A percentile compares a stretch with the other conserved stretches of the same genome.
Evolutionary conservation across 345 rosid genomes (phyloP).

Genomic region (Abelmoschus esculentus): DNA sequence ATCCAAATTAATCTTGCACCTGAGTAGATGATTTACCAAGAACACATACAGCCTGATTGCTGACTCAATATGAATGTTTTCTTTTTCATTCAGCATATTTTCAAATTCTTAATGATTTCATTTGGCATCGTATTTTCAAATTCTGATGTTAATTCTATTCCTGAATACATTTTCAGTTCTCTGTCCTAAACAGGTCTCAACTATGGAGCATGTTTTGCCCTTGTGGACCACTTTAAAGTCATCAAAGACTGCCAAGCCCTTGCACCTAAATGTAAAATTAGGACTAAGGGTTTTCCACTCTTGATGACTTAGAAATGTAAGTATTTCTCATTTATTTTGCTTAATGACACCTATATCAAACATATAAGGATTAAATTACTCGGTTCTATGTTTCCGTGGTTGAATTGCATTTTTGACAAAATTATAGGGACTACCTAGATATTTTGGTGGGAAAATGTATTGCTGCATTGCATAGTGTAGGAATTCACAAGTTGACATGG

Average conservation of each 20-base stretch:
- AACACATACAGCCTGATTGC: neutral
- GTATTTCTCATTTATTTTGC: constrained; percentile 13
- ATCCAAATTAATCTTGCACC: neutral
- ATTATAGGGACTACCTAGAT: neutral
- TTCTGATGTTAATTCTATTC: constrained; percentile 4
- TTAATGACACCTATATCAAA: no score
- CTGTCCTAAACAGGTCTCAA: constrained; percentile 69
- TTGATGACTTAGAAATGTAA: constrained; percentile 57
- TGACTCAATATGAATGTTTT: no score
- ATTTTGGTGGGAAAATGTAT: neutral
- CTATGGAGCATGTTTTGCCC: constrained; percentile 68
- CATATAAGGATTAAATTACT: no score
- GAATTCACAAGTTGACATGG: no score
- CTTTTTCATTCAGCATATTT: no score
- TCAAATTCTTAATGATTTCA: no score
- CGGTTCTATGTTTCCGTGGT: no score
- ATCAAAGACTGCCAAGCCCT: constrained; percentile 26
- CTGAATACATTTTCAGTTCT: constrained; percentile 54
- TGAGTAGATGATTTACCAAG: neutral
- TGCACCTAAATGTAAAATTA: constrained; percentile 40
- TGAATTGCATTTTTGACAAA: neutral
- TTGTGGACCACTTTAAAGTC: constrained; percentile 37
- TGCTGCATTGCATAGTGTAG: no score
- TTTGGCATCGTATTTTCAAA: no score
- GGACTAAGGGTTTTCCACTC: constrained; percentile 69